Base-by-base conservation (phyloP, 371 early-diverging fungal species). In the Apophysomyces trapeziformis region DNA sequence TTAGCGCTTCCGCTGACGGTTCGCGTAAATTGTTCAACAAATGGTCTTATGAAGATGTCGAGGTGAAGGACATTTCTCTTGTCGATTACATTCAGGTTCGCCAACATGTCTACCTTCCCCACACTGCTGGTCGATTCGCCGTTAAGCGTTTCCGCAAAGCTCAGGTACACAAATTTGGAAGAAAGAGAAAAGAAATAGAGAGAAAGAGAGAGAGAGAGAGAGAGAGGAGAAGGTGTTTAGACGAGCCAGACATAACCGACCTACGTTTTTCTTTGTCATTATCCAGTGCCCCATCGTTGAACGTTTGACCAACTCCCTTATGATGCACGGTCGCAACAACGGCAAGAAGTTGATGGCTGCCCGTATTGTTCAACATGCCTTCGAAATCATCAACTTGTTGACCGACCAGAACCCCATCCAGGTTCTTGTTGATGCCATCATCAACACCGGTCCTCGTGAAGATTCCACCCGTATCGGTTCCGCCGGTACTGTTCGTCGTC, bases 321-420 rank as follows among this genome's bases (percentile, higher is more conserved):
- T 99, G 99, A 99, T 99, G 96, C 96, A 98, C 91, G 99, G 99
- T 74, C 98, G 99, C 83, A 99, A 99, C 95, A 99, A 97, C 92
- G 99, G 99, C 76, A 99, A 99, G 94, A 99, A 99, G 91, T 88
- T 97, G 72, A 93, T 99, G 94, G 98, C 99, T 77, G 93, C 94
- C 72, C 96, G 98, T 78, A 97, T 98, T 77, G 94, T 99, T 80
- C 96, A 98, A 90, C 97, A 99, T 89, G 96, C 99, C 68, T 99
- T 99, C 81, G 96, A 98, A 85, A 99, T 99, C 89, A 95, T 99
- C 82, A 85, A 99, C 93, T 89, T 96, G 76, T 90, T 98, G 83
- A 98, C 99, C 76, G 98, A 98, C 83, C 90, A 90, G 83, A 99
- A 99, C 93, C 99, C 99, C 71, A 89, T 99, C 77, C 99, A 99